Evolutionary conservation across 805 yeast species (phyloP).

Genomic region (Debaryomyces maramus): DNA sequence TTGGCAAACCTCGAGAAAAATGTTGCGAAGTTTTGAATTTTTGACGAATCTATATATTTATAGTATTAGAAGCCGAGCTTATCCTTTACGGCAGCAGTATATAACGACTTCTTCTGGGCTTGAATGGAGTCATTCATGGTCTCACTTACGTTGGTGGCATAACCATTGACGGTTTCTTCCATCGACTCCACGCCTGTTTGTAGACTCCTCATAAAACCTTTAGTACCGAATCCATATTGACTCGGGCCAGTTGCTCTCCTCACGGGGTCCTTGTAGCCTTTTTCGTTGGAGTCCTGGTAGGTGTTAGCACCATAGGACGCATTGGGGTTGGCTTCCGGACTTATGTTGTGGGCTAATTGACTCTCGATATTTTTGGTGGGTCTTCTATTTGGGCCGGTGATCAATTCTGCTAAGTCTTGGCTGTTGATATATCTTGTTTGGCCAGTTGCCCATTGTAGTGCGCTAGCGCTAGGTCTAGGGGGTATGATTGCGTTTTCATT

Average conservation of each 20-base stretch:
- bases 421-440: slow-evolving; percentile 54
- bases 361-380: slow-evolving; percentile 60
- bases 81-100: slow-evolving; percentile 52
- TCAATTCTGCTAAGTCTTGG: slow-evolving; percentile 60
- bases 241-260: slow-evolving; percentile 36
- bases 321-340: slow-evolving; percentile 44
- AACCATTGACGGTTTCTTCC: slow-evolving; percentile 57
- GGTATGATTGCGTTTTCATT: slow-evolving; percentile 70
- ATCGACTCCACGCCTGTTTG: slow-evolving; percentile 53
- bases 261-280: slow-evolving; percentile 48
- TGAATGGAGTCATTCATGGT: slow-evolving; percentile 53
- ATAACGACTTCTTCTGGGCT: slow-evolving; percentile 49
- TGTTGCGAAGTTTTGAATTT: neutral
- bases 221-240: slow-evolving; percentile 40
- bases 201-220: slow-evolving; percentile 46
- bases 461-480: slow-evolving; percentile 74
- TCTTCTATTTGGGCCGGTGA: slow-evolving; percentile 77
- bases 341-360: slow-evolving; percentile 47
- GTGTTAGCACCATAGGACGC: slow-evolving; percentile 29
- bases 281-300: slow-evolving; percentile 9
- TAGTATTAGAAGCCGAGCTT: slow-evolving; percentile 48
- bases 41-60: neutral
- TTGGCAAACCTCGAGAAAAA: too few species aligned
- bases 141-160: slow-evolving; percentile 56
- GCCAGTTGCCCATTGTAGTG: slow-evolving; percentile 87